Conservation (phyloP, 2,329 filamentous ascomycete genomes). For the Pseudocercospora musae region DNA sequence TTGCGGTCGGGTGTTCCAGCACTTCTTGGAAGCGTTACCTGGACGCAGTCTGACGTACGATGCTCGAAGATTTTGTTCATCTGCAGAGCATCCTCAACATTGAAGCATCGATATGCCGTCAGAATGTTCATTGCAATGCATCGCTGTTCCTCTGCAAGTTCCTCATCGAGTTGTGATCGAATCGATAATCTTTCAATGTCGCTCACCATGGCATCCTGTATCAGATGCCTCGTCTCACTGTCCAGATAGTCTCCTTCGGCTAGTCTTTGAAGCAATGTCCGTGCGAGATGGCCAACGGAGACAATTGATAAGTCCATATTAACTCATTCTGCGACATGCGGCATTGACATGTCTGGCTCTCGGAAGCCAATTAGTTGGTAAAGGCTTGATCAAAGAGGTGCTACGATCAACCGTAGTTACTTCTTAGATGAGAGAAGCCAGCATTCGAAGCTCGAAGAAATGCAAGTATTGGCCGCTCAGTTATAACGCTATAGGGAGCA, state of each 20-base stretch:
- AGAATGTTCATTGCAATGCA: neutral
- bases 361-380: neutral
- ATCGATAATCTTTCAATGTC: neutral
- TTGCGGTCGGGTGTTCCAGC: conserved; percentile 1
- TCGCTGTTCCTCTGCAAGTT: neutral
- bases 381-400: neutral
- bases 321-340: neutral
- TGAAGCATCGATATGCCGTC: conserved; percentile 1
- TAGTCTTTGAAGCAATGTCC: neutral
- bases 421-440: neutral
- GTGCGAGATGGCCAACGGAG: neutral
- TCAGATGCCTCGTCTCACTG: neutral
- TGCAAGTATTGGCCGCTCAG: neutral
- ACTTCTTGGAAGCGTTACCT: neutral
- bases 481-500: neutral
- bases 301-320: neutral
- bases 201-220: neutral
- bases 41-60: conserved; percentile 7
- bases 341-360: neutral
- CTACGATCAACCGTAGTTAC: neutral
- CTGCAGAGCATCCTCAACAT: neutral
- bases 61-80: conserved; percentile 6
- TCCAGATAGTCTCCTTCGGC: neutral
- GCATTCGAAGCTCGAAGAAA: neutral
- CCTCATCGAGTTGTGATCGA: neutral